Evolutionary conservation across 495 filamentous ascomycete genomes (phyloP), one percentile per base, ranked within the genome.

Genomic region (Glutinoglossum americanum): DNA sequence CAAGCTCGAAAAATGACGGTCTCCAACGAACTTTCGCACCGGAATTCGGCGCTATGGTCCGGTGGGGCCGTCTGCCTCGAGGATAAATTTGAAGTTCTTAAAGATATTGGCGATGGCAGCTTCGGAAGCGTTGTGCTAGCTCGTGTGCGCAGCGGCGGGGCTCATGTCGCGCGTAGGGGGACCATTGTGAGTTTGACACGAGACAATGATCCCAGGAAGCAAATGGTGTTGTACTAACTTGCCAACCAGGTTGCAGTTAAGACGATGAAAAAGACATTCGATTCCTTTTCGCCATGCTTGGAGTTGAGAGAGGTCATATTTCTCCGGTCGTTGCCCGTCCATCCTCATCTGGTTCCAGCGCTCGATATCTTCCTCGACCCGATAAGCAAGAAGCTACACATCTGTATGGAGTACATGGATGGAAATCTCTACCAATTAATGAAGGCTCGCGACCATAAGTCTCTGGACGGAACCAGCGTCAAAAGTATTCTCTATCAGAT

Each of bases 321-420:
- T 71, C 75, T 99, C 26, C 79, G 85, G 61, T 87, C 89, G 13
- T 71, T 99, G 17, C 93, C 93, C 0, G 71, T 76, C 48, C 93
- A 99, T 65, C 74, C 80, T 57, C 93, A 99, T 71, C 74, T 99
- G 21, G 93, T 99, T 23, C 93, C 93, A 11, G 93, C 93, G 8
- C 79, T 97, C 41, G 93, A 99, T 73, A 99, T 99, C 67, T 99
- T 99, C 71, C 80, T 99, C 61, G 93, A 99, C 65, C 93, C 93
- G 6, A 80, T 86, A 63, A 94, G 80, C 67, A 92, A 84, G 72
- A 93, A 95, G 70, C 80, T 99, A 51, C 93, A 99, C 68, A 99
- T 99, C 58, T 82, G 79, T 64, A 99, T 99, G 93, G 93, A 99
- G 70, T 95, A 95, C 63, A 99, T 99, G 93, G 93, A 99, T 68